Conservation (phyloP, 495 filamentous ascomycete species). For the Tuber melanosporum region DNA sequence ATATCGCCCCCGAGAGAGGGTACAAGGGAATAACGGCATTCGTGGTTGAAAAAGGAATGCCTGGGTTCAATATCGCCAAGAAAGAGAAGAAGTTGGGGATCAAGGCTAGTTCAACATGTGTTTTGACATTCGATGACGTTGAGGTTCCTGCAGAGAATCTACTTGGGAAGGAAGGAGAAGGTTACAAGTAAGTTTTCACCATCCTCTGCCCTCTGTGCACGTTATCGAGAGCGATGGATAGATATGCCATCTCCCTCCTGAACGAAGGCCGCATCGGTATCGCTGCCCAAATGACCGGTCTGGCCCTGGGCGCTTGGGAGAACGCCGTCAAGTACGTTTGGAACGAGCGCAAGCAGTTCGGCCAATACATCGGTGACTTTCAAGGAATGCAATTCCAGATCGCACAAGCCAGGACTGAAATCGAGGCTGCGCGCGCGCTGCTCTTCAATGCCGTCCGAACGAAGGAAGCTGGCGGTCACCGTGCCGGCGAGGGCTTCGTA, state of each 20-base stretch:
- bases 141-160: constrained; percentile 81
- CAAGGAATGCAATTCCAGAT: constrained; percentile 99
- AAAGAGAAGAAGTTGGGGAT: constrained; percentile 99
- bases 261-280: constrained; percentile 98
- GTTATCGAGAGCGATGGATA: background rate
- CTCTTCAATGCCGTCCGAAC: constrained; percentile 95
- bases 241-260: constrained; percentile 83
- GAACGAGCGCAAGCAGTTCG: constrained; percentile 98
- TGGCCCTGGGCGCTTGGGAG: constrained; percentile 91
- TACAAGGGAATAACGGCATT: constrained; percentile 97
- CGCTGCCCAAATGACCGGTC: constrained; percentile 96
- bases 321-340: constrained; percentile 89
- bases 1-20: constrained; percentile 75
- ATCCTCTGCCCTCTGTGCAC: background rate
- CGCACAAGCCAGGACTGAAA: constrained; percentile 91
- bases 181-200: constrained; percentile 60
- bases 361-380: constrained; percentile 85
- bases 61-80: constrained; percentile 92
- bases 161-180: constrained; percentile 78
- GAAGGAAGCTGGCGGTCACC: constrained; percentile 66
- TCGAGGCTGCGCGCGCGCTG: constrained; percentile 78
- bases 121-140: constrained; percentile 95
- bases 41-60: constrained; percentile 80
- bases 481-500: constrained; percentile 69
- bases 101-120: constrained; percentile 87